A percentile compares a stretch with the other conserved stretches of the same genome.
Conservation (phyloP, 1,139 yeast species). For the Debaryomycetaceae sp. region DNA sequence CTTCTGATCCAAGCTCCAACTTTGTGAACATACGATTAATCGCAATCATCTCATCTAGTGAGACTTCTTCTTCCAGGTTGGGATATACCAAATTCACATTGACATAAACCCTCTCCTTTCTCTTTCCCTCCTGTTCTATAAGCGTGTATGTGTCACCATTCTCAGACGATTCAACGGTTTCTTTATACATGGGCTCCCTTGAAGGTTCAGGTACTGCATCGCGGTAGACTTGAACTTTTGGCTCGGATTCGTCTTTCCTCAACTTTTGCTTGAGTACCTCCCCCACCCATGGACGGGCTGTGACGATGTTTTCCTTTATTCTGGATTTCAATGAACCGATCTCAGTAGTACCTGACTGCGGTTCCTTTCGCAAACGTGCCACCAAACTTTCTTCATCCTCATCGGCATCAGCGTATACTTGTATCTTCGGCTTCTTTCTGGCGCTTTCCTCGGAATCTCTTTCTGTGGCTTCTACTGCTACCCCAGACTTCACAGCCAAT, state of each 20-base stretch:
- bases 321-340: slow-evolving; percentile 52
- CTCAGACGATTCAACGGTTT: slow-evolving; percentile 2
- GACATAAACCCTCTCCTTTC: slow-evolving; percentile 60
- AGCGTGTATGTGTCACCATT: slow-evolving; percentile 39
- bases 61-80: slow-evolving; percentile 39
- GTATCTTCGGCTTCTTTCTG: slow-evolving; percentile 25
- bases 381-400: slow-evolving; percentile 23
- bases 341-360: slow-evolving; percentile 18
- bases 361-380: slow-evolving; percentile 9
- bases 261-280: slow-evolving; percentile 47
- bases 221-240: slow-evolving; percentile 37
- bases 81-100: slow-evolving; percentile 59
- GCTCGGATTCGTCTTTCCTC: slow-evolving; percentile 7
- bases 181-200: slow-evolving; percentile 24
- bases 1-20: slow-evolving; percentile 1
- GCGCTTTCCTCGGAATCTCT: slow-evolving; percentile 2
- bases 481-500: slow-evolving; percentile 28
- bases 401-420: slow-evolving; percentile 28
- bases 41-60: slow-evolving; percentile 65
- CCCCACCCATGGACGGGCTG: slow-evolving; percentile 67
- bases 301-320: slow-evolving; percentile 62
- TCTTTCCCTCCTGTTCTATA: slow-evolving; percentile 56
- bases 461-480: slow-evolving; percentile 7
- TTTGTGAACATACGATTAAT: slow-evolving; percentile 2
- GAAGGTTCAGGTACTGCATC: slow-evolving; percentile 11